Evolutionary conservation across 208 protist species (phyloP).

Genomic region (Crithidia acanthocephali): DNA sequence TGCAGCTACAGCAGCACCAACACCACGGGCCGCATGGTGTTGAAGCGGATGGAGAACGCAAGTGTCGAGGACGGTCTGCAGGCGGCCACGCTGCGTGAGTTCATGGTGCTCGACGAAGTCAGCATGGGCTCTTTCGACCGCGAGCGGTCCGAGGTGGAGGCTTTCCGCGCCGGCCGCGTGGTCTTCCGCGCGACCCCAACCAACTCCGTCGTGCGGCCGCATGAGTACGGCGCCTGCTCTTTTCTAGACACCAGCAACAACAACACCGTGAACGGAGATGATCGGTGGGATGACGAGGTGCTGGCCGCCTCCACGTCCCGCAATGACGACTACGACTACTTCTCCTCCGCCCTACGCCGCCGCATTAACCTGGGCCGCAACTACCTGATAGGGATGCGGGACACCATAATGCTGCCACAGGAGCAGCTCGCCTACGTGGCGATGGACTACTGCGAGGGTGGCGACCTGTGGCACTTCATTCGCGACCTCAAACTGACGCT

Average conservation of each 20-base stretch:
- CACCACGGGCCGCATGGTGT: constrained; percentile 53
- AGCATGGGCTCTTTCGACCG: constrained; percentile 30
- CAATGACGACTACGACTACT: constrained; percentile 8
- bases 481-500: constrained; percentile 27
- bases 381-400: constrained; percentile 90
- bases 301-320: constrained; percentile 3
- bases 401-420: constrained; percentile 93
- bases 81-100: constrained; percentile 86
- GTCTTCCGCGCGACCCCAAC: constrained; percentile 10
- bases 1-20: constrained; percentile 23
- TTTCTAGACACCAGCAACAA: constrained; percentile 15
- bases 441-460: constrained; percentile 96
- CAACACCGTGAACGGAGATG: constrained; percentile 8
- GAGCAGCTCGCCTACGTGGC: constrained; percentile 92
- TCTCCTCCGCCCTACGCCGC: constrained; percentile 7
- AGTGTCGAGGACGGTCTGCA: constrained; percentile 85
- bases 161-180: constrained; percentile 17
- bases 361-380: constrained; percentile 28
- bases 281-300: constrained; percentile 17
- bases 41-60: constrained; percentile 81
- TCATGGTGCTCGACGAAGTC: constrained; percentile 94
- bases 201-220: not conserved
- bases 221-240: constrained; percentile 4
- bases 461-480: constrained; percentile 96
- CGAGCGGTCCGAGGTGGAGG: constrained; percentile 25